These are phyloP conservation scores for Blastobotrys terrestris DNA, from an alignment of 805 yeast genomes.

Conservation along the genomic window DNA sequence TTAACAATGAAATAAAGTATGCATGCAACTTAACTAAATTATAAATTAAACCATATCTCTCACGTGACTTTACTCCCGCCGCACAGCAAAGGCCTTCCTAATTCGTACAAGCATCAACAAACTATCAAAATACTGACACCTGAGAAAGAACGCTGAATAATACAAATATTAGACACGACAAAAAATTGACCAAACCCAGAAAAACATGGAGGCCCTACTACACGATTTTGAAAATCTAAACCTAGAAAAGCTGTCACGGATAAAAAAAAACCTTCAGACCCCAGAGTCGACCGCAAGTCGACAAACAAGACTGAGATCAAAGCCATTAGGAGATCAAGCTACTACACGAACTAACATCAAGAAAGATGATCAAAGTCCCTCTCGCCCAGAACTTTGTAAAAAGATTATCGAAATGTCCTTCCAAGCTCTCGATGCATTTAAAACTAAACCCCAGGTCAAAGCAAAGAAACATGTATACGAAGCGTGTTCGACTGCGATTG, in stretches of 20 bases:
- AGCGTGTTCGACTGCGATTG: conserved; percentile 1
- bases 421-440: background rate
- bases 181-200: background rate
- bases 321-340: background rate
- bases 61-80: background rate
- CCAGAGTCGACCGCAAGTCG: background rate
- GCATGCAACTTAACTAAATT: too few species aligned
- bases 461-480: conserved; percentile 3
- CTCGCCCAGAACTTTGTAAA: background rate
- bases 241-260: conserved; percentile 3
- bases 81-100: background rate
- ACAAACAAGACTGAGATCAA: conserved; percentile 1
- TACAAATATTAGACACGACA: background rate
- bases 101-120: background rate
- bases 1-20: too few species aligned
- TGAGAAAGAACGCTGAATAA: background rate
- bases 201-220: background rate
- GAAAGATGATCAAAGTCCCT: background rate
- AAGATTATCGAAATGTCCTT: conserved; percentile 2
- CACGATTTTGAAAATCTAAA: conserved; percentile 1
- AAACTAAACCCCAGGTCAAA: background rate
- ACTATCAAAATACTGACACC: background rate
- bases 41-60: background rate
- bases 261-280: background rate
- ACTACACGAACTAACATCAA: background rate